A percentile compares a stretch with the other conserved stretches of the same genome.
phyloP scores from a whole-genome alignment of 306 rosid species.

The Vigna angularis region DNA sequence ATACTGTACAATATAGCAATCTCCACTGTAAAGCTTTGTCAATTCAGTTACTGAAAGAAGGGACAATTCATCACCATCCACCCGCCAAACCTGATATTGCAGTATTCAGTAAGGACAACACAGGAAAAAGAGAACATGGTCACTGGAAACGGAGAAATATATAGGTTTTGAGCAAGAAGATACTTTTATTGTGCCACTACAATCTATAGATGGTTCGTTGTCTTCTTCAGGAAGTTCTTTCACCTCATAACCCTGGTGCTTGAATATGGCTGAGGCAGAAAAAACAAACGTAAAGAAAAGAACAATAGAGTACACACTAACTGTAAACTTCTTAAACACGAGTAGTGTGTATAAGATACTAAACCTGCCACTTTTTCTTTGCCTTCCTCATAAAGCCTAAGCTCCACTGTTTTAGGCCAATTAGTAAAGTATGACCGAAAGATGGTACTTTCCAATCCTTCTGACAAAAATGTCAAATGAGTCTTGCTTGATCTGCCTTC shows the following conservation, averaged over 20 bases:
- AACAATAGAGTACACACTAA: constrained; percentile 35
- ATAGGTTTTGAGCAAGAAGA: constrained; percentile 42
- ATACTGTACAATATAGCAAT: constrained; percentile 85
- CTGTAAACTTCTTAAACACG: constrained; percentile 21
- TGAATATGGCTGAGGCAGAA: constrained; percentile 82
- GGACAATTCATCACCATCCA: constrained; percentile 71
- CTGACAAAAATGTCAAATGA: constrained; percentile 75
- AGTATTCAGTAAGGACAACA: constrained; percentile 40
- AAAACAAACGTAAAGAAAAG: constrained; percentile 30
- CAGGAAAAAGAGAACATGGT: constrained; percentile 26
- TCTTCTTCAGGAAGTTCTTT: constrained; percentile 89
- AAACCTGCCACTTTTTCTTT: constrained; percentile 98
- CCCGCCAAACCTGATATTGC: constrained; percentile 81
- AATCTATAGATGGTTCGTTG: constrained; percentile 64
- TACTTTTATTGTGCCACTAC: constrained; percentile 82
- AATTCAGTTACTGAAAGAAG: constrained; percentile 66
- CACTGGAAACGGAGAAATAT: neutral
- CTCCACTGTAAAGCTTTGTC: constrained; percentile 76
- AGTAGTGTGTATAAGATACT: constrained; percentile 35
- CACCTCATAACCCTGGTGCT: constrained; percentile 97
- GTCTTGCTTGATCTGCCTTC: constrained; percentile 78
- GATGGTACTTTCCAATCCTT: constrained; percentile 81
- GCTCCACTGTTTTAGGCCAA: constrained; percentile 86
- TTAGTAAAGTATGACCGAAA: constrained; percentile 71
- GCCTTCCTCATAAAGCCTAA: constrained; percentile 89